A percentile compares a stretch with the other conserved stretches of the same genome.
Conservation (phyloP, 192 early-diverging fungal species). For the Rhizophagus clarus region DNA sequence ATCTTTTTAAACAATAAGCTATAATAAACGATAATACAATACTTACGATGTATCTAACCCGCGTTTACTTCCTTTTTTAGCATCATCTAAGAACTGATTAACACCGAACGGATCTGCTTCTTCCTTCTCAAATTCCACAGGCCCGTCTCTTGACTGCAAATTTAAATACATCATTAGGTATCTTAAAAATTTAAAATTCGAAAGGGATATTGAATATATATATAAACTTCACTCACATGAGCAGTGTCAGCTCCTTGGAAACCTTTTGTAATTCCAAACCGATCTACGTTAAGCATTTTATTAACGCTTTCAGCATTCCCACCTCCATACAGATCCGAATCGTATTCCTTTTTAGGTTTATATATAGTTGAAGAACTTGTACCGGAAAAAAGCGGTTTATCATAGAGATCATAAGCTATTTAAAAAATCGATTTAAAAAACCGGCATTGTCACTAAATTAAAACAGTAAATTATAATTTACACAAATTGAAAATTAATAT, state of each 20-base stretch:
- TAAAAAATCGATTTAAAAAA: slow-evolving; percentile 6
- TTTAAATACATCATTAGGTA: background rate
- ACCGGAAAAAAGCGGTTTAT: slow-evolving; percentile 90
- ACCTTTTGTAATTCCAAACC: slow-evolving; percentile 66
- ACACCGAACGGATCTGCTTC: slow-evolving; percentile 88
- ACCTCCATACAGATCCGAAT: slow-evolving; percentile 60
- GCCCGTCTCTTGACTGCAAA: slow-evolving; percentile 59
- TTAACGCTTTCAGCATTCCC: slow-evolving; percentile 71
- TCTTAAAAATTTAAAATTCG: background rate
- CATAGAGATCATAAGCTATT: slow-evolving; percentile 85
- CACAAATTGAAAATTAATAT: background rate
- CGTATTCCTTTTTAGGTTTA: slow-evolving; percentile 64
- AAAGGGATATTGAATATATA: background rate
- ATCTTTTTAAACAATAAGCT: background rate
- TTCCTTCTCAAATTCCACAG: slow-evolving; percentile 94
- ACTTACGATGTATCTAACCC: slow-evolving; percentile 34
- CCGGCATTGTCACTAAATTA: background rate
- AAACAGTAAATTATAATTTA: background rate
- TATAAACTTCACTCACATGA: slow-evolving; percentile 30
- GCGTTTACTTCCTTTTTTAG: slow-evolving; percentile 61
- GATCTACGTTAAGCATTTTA: slow-evolving; percentile 66
- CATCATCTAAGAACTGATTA: slow-evolving; percentile 78
- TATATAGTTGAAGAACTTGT: slow-evolving; percentile 73
- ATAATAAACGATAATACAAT: background rate
- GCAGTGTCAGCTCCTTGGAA: slow-evolving; percentile 69